Evolutionary conservation across 192 early-diverging fungal genomes (phyloP), one percentile per base, ranked within the genome.

Genomic region (Linnemannia schmuckeri): DNA sequence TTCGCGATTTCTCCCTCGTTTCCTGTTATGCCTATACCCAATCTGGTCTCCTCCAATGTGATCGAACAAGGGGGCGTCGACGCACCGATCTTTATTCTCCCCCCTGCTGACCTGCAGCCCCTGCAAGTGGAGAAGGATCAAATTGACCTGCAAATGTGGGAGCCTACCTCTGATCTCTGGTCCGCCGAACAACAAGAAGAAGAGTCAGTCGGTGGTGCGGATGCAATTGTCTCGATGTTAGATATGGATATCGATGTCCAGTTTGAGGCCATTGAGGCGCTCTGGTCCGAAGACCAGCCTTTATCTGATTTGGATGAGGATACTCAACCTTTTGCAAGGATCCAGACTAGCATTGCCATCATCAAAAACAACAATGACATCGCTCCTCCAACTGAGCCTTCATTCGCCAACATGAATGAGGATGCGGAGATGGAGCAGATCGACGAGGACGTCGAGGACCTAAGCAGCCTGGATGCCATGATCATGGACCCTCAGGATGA

Each of bases 401-500:
- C 47, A 10, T 69, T n/a, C 44, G 38, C 15, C 15, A 52, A 52
- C 49, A 52, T 52, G 49, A 20, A 42, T 3, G 20, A 76, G 40
- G 72, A 72, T 3, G 37, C 37, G 37, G 3, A 37, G 37, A 37
- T 37, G 37, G 82, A 66, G 3, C 49, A 78, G 8, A 24, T 15
- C 3, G 55, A 69, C 3, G 54, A 63, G 7, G 70, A 77, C 61
- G 18, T 42, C 18, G 72, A 52, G 61, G 79, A 81, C n/a, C 46
- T 55, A 15, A 82, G 80, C 27, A 78, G 79, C 27, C 42, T 87
- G 17, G 77, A 83, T 1, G 85, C 88, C 44, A 79, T 89, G 71
- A 87, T 76, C 37, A 46, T 83, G 47, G 88, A 89, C 37, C 85
- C 88, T 20, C 78, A 83, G 27, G 93, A 91, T 70, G 90, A 90